A percentile compares a stretch with the other conserved stretches of the same genome.
Conservation (phyloP, 208 protist genomes). For the Porcisia deanei region DNA sequence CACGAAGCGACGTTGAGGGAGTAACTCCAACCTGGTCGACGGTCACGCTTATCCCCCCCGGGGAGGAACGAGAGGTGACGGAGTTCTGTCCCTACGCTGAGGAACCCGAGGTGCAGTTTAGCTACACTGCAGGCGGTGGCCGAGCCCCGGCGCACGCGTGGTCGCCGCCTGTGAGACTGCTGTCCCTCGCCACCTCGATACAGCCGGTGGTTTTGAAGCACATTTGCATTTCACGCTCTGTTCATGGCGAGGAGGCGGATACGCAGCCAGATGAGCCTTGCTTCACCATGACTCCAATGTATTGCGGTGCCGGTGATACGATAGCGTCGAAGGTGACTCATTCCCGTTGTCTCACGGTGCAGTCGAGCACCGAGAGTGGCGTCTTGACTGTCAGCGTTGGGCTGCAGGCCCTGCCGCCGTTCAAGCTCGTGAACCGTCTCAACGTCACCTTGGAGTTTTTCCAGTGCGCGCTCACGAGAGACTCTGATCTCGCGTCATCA, state of each 20-base stretch:
- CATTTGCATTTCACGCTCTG: not conserved
- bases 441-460: constrained; percentile 21
- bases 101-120: constrained; percentile 36
- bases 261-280: not conserved
- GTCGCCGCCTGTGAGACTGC: constrained; percentile 45
- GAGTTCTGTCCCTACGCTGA: constrained; percentile 14
- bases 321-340: not conserved
- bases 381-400: constrained; percentile 12
- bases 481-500: not conserved
- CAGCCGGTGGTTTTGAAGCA: constrained; percentile 47
- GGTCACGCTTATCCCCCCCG: constrained; percentile 17
- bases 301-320: not conserved
- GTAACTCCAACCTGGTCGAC: constrained; percentile 15
- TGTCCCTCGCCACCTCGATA: constrained; percentile 36
- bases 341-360: constrained; percentile 19
- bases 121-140: constrained; percentile 11
- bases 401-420: constrained; percentile 14
- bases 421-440: constrained; percentile 27
- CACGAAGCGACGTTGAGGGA: not conserved
- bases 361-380: constrained; percentile 13
- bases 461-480: not conserved
- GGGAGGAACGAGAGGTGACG: constrained; percentile 10
- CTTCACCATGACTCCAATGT: constrained; percentile 8
- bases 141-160: constrained; percentile 25
- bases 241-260: not conserved